phyloP scores from a whole-genome alignment of 345 rosid genomes.

The Stellera chamaejasme region DNA sequence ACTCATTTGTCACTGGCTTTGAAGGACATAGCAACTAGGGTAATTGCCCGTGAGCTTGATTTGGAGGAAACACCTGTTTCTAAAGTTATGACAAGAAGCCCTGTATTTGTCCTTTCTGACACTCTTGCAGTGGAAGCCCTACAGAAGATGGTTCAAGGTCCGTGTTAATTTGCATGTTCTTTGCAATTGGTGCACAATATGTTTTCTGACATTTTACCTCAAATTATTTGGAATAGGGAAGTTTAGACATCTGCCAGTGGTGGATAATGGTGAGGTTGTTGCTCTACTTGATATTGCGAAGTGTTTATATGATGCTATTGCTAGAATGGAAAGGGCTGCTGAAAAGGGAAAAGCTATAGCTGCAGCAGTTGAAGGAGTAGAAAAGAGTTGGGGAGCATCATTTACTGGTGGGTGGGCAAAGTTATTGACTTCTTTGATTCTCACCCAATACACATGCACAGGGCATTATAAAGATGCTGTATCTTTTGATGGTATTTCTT shows the following conservation, averaged over 20 bases:
- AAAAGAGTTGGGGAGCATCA: constrained; percentile 84
- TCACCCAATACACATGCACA: no score
- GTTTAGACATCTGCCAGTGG: constrained; percentile 98
- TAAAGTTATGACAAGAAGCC: constrained; percentile 95
- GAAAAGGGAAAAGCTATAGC: constrained; percentile 99
- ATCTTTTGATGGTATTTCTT: neutral
- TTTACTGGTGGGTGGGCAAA: constrained; percentile 52
- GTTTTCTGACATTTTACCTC: neutral
- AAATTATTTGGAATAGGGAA: constrained; percentile 48
- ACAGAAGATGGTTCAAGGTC: constrained; percentile 98
- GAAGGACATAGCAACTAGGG: constrained; percentile 90
- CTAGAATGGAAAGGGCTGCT: constrained; percentile 98
- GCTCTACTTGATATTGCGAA: constrained; percentile 96
- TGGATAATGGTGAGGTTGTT: constrained; percentile 97
- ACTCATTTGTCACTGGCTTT: neutral
- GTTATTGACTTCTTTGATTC: neutral
- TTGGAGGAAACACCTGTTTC: constrained; percentile 86
- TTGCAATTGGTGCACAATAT: neutral
- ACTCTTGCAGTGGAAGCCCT: constrained; percentile 98
- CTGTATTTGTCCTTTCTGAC: constrained; percentile 87
- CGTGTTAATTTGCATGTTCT: constrained; percentile 17
- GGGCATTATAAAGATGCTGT: no score
- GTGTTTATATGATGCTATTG: constrained; percentile 96
- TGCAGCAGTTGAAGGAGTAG: constrained; percentile 99
- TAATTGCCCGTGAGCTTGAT: constrained; percentile 71